Base-by-base conservation (phyloP, 2,329 filamentous ascomycete species). In the Sporothrix pallida region DNA sequence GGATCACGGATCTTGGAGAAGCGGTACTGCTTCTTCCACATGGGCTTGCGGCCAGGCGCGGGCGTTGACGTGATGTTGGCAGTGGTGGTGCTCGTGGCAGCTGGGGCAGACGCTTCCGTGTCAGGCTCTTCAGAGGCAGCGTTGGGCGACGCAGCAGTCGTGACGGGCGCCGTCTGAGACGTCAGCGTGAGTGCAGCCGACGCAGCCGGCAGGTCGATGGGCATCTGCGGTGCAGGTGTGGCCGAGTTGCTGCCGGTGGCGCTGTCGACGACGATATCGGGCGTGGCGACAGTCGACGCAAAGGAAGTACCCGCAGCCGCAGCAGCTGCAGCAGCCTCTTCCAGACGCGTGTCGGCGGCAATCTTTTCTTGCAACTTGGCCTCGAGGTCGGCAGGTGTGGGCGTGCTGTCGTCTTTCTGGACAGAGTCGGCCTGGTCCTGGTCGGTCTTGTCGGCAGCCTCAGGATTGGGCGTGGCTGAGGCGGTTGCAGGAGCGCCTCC, bases 1-100 rank as follows among this genome's bases (percentile, higher is more conserved):
- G 86, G 81, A 58, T 87, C 83, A 44, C 86, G 84, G 8, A 88
- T 80, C 78, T 87, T 87, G 69, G 83, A 83, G 78, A 86, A 89
- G 2, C 79, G 78, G 76, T 83, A 88, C 60, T 82, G 82, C 50
- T 80, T 80, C 72, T 79, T 78, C 48, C 80, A 80, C 77, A 77
- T 78, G 67, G 69, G 74, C 63, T 75, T 15, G 70, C 71, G 20
- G 75, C 74, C 69, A 0, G 73, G 13, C 7, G 76, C 76, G 37
- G 31, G 10, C 8, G 60, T 20, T 12, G 65, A 44, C 20, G 74
- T 10, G 8, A 58, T 20, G 17, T 65, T 46, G 52, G 67, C 23
- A 2, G 60, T 20, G 8, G 42, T 48, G 26, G 26, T 12, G 20
- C 15, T 26, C 10, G 63, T 42, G 17, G 60, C 60, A 3, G 58